Conservation (phyloP, 805 yeast genomes). For the Myxozyma neotropica region DNA sequence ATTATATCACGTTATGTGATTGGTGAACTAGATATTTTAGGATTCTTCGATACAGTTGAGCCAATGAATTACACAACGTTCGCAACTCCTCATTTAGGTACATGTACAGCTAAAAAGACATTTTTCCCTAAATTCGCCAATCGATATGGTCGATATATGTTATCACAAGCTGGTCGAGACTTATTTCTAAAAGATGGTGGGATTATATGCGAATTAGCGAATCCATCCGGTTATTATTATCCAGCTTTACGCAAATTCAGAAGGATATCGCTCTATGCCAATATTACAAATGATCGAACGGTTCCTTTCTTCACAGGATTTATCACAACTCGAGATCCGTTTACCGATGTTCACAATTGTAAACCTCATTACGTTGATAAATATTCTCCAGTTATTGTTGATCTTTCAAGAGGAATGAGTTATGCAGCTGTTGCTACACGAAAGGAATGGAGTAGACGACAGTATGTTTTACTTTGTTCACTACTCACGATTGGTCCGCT, state of each 20-base stretch:
- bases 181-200: slow-evolving; percentile 56
- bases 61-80: slow-evolving; percentile 69
- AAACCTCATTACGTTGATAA: slow-evolving; percentile 6
- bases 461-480: slow-evolving; percentile 9
- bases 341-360: slow-evolving; percentile 47
- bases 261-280: slow-evolving; percentile 65
- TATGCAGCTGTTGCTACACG: neutral
- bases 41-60: slow-evolving; percentile 57
- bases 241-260: slow-evolving; percentile 59
- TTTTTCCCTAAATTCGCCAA: slow-evolving; percentile 48
- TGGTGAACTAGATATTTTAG: slow-evolving; percentile 60
- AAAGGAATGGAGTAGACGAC: slow-evolving; percentile 7
- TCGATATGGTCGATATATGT: slow-evolving; percentile 54
- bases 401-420: slow-evolving; percentile 13
- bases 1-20: slow-evolving; percentile 73
- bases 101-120: slow-evolving; percentile 51
- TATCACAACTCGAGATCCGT: slow-evolving; percentile 74
- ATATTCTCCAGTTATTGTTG: slow-evolving; percentile 19
- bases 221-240: slow-evolving; percentile 50
- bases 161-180: slow-evolving; percentile 63
- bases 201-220: slow-evolving; percentile 56
- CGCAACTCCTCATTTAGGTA: slow-evolving; percentile 78
- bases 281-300: slow-evolving; percentile 78
- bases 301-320: slow-evolving; percentile 86
- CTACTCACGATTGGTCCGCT: slow-evolving; percentile 31